Conservation (phyloP, 2,329 filamentous ascomycete species). For the Epichloe festucae region DNA sequence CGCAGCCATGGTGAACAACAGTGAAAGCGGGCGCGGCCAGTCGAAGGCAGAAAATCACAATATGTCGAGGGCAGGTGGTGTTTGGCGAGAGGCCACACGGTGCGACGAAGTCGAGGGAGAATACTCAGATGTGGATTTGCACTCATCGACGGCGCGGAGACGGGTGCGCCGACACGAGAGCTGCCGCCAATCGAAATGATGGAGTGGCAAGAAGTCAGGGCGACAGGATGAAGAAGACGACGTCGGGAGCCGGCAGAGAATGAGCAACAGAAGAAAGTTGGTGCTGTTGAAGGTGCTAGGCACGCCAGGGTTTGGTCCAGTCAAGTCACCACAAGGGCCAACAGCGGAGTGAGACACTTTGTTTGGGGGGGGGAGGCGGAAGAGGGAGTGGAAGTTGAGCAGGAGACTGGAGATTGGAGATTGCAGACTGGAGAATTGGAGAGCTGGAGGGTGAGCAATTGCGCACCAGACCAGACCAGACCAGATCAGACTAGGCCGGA, state of each 20-base stretch:
- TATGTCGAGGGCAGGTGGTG: not conserved
- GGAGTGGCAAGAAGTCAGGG: not conserved
- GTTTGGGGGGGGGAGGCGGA: too few relatives aligned
- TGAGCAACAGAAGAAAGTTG: constrained; percentile 1
- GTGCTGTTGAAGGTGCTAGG: constrained; percentile 1
- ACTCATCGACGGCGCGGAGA: not conserved
- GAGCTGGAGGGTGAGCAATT: too few relatives aligned
- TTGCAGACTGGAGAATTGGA: too few relatives aligned
- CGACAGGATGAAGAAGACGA: not conserved
- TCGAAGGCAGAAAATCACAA: not conserved
- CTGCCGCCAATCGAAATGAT: not conserved
- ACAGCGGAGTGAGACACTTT: not conserved
- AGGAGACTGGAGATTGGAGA: too few relatives aligned
- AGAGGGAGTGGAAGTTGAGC: too few relatives aligned
- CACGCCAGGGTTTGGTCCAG: not conserved
- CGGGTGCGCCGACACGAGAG: not conserved
- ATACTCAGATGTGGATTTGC: not conserved
- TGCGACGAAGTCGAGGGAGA: not conserved
- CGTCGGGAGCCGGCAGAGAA: not conserved
- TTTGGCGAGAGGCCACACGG: not conserved
- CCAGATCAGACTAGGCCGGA: too few relatives aligned
- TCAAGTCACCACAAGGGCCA: not conserved
- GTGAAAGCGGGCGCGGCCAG: not conserved
- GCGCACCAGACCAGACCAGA: too few relatives aligned
- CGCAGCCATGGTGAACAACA: constrained; percentile 27